Conservation (phyloP, 371 early-diverging fungal genomes). For the Rhizopus sp. region DNA sequence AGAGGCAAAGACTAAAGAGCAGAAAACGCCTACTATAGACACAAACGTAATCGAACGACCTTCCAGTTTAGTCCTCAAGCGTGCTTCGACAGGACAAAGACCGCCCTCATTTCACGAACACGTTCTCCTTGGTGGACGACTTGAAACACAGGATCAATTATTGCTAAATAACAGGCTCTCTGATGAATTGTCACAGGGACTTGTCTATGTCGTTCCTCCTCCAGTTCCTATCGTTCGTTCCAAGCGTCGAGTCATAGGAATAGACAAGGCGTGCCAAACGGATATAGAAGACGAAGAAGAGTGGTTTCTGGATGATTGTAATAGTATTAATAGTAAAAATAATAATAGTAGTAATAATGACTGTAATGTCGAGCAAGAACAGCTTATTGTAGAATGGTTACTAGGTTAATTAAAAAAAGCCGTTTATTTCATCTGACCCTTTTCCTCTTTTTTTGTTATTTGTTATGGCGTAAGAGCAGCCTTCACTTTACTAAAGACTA, state of each 20-base stretch:
- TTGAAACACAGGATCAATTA: neutral
- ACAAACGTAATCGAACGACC: neutral
- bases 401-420: neutral
- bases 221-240: neutral
- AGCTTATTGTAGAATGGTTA: slow-evolving; percentile 16
- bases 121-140: neutral
- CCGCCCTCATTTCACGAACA: slow-evolving; percentile 23
- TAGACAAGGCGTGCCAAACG: slow-evolving; percentile 20
- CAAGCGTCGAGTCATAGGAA: neutral
- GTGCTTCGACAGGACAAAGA: slow-evolving; percentile 16
- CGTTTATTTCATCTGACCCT: neutral
- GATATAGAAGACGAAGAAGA: slow-evolving; percentile 21
- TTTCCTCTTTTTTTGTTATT: neutral
- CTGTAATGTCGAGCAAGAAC: slow-evolving; percentile 12
- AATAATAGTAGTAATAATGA: neutral
- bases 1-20: neutral
- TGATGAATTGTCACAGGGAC: neutral
- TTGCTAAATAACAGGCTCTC: neutral
- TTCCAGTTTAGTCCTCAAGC: neutral
- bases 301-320: slow-evolving; percentile 8
- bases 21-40: neutral
- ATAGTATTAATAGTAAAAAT: slow-evolving; percentile 13
- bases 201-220: slow-evolving; percentile 19
- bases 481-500: slow-evolving; percentile 23
- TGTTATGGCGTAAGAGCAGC: slow-evolving; percentile 15